Percentiles rank a stretch among this genome's conserved stretches.
These are phyloP conservation scores for Cryptosporidium meleagridis DNA, from an alignment of 169 alveolate genomes.

Conservation along the genomic window DNA sequence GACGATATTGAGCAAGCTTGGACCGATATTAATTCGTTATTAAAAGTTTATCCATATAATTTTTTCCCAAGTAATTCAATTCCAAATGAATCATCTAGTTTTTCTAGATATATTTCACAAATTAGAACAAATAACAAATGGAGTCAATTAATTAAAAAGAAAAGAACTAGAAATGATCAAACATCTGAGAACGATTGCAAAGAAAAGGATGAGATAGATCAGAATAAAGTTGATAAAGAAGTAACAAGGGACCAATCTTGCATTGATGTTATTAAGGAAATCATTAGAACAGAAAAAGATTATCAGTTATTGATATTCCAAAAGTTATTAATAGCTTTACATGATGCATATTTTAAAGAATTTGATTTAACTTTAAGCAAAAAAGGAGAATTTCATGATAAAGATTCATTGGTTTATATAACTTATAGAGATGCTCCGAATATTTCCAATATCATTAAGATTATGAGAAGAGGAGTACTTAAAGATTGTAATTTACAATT, in stretches of 20 bases:
- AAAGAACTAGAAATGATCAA: constrained; percentile 29
- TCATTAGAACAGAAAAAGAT: constrained; percentile 25
- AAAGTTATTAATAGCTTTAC: constrained; percentile 23
- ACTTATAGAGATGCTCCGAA: constrained; percentile 36
- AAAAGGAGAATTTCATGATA: background rate
- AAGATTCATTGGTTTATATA: background rate
- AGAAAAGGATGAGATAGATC: background rate
- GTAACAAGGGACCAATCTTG: background rate
- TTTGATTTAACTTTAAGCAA: background rate
- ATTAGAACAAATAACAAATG: constrained; percentile 50
- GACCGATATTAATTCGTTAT: constrained; percentile 50
- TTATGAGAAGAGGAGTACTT: constrained; percentile 49
- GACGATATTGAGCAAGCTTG: constrained; percentile 74
- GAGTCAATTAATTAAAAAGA: constrained; percentile 31
- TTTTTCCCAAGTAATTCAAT: constrained; percentile 41
- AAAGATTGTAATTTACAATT: constrained; percentile 10
- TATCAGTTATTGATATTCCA: constrained; percentile 21
- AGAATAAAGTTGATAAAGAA: background rate
- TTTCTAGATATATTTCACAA: constrained; percentile 45
- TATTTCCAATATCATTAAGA: constrained; percentile 28
- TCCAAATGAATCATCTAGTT: constrained; percentile 19
- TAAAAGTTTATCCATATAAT: constrained; percentile 62
- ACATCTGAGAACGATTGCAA: background rate
- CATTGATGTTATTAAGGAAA: constrained; percentile 18
- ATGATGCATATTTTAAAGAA: constrained; percentile 54